These are phyloP conservation scores for Candida patagonica DNA, from an alignment of 805 yeast genomes.

Conservation along the genomic window DNA sequence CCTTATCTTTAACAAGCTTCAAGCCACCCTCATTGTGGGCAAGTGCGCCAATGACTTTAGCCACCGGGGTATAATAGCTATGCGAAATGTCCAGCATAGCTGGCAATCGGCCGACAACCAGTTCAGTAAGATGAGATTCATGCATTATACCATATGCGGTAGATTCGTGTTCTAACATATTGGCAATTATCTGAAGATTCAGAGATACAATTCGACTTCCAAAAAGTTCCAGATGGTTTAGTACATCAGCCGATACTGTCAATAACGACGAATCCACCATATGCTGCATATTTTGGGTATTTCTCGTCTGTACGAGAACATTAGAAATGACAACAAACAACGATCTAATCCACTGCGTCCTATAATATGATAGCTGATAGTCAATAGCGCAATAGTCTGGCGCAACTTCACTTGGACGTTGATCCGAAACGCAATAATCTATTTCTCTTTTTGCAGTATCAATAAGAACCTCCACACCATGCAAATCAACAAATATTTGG, in stretches of 20 bases:
- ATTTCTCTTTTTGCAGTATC: constrained; percentile 56
- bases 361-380: constrained; percentile 20
- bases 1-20: constrained; percentile 37
- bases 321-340: constrained; percentile 55
- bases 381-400: constrained; percentile 41
- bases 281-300: constrained; percentile 69
- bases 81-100: constrained; percentile 43
- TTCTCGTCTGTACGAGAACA: constrained; percentile 62
- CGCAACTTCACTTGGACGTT: constrained; percentile 33
- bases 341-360: constrained; percentile 40
- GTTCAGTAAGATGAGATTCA: constrained; percentile 66
- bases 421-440: constrained; percentile 33
- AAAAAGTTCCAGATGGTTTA: constrained; percentile 48
- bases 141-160: constrained; percentile 73
- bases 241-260: constrained; percentile 46
- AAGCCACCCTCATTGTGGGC: constrained; percentile 70
- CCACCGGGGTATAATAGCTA: constrained; percentile 50
- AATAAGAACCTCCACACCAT: constrained; percentile 59
- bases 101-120: constrained; percentile 50
- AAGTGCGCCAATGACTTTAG: constrained; percentile 75
- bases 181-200: constrained; percentile 54
- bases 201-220: constrained; percentile 58
- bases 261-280: constrained; percentile 79
- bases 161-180: constrained; percentile 81
- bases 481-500: constrained; percentile 51